These are phyloP conservation scores for Calycina herbarum DNA, from an alignment of 2,329 filamentous ascomycete genomes.

Conservation along the genomic window DNA sequence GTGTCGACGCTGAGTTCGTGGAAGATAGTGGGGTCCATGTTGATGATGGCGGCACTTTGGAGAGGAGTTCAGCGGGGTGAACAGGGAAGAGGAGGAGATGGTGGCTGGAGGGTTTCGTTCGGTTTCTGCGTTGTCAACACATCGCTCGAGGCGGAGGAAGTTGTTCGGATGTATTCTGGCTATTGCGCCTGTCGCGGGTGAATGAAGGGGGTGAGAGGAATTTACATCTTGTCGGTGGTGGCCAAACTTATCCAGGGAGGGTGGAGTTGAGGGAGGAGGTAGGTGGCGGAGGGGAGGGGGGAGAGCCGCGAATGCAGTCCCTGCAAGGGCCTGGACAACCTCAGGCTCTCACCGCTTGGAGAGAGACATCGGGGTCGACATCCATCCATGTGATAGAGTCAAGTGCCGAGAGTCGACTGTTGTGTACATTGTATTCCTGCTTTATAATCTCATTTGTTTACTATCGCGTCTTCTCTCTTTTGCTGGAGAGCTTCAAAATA, in stretches of 20 bases:
- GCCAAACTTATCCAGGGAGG: background rate
- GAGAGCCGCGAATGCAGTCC: too few relatives aligned
- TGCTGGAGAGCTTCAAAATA: background rate
- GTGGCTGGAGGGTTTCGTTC: background rate
- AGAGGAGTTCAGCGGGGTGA: background rate
- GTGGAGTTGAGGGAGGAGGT: too few relatives aligned
- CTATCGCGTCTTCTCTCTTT: background rate
- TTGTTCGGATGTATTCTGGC: background rate
- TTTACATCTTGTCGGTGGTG: background rate
- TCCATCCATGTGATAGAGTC: too few relatives aligned
- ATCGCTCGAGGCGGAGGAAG: background rate
- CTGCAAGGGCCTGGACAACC: too few relatives aligned
- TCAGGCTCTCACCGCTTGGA: too few relatives aligned
- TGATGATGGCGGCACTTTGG: slow-evolving; percentile 23
- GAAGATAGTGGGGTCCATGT: slow-evolving; percentile 46
- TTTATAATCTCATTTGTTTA: background rate
- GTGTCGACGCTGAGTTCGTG: slow-evolving; percentile 59
- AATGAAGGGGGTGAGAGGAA: background rate
- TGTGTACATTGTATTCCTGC: too few relatives aligned
- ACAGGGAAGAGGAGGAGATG: background rate
- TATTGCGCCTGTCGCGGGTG: background rate
- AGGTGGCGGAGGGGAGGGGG: too few relatives aligned
- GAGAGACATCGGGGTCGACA: too few relatives aligned
- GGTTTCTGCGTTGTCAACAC: background rate
- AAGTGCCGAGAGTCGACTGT: too few relatives aligned